Conservation (phyloP, 495 filamentous ascomycete species). For the Evernia prunastri region DNA sequence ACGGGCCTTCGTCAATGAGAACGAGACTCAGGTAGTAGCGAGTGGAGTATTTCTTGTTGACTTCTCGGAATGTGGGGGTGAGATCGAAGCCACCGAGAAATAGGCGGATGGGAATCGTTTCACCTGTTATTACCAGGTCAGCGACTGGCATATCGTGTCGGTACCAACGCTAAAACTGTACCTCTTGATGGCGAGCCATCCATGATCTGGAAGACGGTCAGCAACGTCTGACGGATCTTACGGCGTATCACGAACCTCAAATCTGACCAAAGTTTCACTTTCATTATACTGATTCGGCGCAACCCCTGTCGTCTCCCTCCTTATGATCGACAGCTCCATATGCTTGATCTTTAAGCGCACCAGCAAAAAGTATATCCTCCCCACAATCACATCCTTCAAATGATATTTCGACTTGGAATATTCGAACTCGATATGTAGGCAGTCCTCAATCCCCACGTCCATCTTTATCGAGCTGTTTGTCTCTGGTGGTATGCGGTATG, state of each 20-base stretch:
- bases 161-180: slow-evolving; percentile 27
- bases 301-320: slow-evolving; percentile 90
- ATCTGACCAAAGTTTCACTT: slow-evolving; percentile 94
- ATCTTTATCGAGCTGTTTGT: slow-evolving; percentile 99
- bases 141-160: neutral
- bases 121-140: slow-evolving; percentile 42
- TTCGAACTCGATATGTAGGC: slow-evolving; percentile 98
- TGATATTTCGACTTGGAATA: slow-evolving; percentile 99
- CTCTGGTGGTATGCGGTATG: slow-evolving; percentile 95
- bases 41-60: slow-evolving; percentile 99
- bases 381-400: slow-evolving; percentile 98
- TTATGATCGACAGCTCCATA: slow-evolving; percentile 98
- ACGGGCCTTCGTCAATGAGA: slow-evolving; percentile 86
- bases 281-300: slow-evolving; percentile 99
- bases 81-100: slow-evolving; percentile 98
- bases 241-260: slow-evolving; percentile 55
- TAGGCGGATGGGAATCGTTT: slow-evolving; percentile 95
- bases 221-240: neutral
- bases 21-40: slow-evolving; percentile 96
- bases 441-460: slow-evolving; percentile 99
- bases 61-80: slow-evolving; percentile 96
- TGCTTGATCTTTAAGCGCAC: slow-evolving; percentile 99
- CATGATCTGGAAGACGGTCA: slow-evolving; percentile 67
- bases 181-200: slow-evolving; percentile 94
- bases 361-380: slow-evolving; percentile 96